A percentile compares a stretch with the other conserved stretches of the same genome.
Conservation (phyloP, 2,329 filamentous ascomycete species). For the Colletotrichum godetiae region DNA sequence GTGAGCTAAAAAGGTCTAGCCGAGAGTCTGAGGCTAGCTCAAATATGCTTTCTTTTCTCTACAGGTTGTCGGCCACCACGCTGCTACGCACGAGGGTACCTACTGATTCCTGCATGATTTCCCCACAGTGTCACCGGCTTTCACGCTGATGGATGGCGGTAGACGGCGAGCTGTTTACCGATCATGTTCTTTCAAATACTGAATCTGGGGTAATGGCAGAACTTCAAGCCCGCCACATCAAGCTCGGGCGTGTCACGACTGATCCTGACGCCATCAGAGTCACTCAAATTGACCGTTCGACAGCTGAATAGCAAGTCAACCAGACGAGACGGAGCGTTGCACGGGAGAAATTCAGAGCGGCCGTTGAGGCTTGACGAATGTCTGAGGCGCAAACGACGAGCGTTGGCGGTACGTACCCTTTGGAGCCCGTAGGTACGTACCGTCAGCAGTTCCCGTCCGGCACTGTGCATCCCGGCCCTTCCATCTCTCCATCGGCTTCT, state of each 20-base stretch:
- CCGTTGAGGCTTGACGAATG: conserved; percentile 16
- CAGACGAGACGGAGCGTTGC: neutral
- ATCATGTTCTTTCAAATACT: neutral
- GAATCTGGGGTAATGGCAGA: neutral
- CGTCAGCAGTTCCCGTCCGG: too few species aligned
- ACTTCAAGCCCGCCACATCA: neutral
- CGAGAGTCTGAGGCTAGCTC: neutral
- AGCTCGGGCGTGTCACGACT: neutral
- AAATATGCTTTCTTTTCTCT: neutral
- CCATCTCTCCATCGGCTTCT: neutral
- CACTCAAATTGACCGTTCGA: too few species aligned
- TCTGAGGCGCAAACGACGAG: neutral
- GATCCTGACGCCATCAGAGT: neutral
- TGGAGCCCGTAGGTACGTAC: neutral
- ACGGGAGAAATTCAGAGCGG: neutral
- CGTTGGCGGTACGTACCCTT: neutral
- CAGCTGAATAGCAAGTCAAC: neutral
- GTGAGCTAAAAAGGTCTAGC: neutral
- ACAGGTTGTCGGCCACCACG: neutral
- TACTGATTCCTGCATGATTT: conserved; percentile 3
- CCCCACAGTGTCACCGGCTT: conserved; percentile 13
- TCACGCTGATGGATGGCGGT: neutral
- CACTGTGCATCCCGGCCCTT: neutral
- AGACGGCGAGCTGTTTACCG: neutral
- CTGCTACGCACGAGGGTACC: neutral